Evolutionary conservation across 2,329 filamentous ascomycete genomes (phyloP), one percentile per base, ranked within the genome.

Genomic region (Fusarium neocosmosporiellum): DNA sequence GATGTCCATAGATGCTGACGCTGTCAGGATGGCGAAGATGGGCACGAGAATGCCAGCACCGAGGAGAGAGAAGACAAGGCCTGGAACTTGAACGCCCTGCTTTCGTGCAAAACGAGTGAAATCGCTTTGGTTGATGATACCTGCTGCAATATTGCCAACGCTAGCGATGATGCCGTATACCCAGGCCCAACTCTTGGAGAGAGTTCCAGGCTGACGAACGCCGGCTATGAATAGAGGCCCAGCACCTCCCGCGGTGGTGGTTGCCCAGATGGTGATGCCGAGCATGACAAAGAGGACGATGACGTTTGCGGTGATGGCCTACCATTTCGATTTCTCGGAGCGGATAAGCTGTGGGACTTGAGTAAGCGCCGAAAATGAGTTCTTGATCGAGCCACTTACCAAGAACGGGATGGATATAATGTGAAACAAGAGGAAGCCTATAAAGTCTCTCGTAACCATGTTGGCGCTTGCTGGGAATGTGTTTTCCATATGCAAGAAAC

Each of bases 51-150:
- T 61, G 2, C 59, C 59, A 1, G 41, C 41, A 6, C 41, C 41
- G 22, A 61, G 46, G 20, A 61, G 33, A 29, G 59, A 61, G 22
- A 61, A 61, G n/a, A 41, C 31, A 10, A 50, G 59, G 2, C 59
- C 59, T n/a, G 34, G 46, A 13, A 61, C 20, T 20, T 61, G 59
- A 33, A 50, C 59, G 11, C 59, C 59, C 4, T 48, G 59, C 27
- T 48, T 55, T 18, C 24, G 27, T 54, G 59, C 59, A 39, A 63
- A 63, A 55, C 59, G 59, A 39, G 59, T 63, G 10, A 55, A 63
- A n/a, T 63, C 59, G 18, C 53, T 63, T 16, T 33, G 31, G 18
- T 63, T 63, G 20, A 37, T 54, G 16, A 63, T 24, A 1, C 59
- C 59, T 14, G 37, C 59, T 20, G 59, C 59, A 55, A 55, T 55